Conservation (phyloP, 1,284 basidiomycete genomes). For the Ceratobasidium sp. region DNA sequence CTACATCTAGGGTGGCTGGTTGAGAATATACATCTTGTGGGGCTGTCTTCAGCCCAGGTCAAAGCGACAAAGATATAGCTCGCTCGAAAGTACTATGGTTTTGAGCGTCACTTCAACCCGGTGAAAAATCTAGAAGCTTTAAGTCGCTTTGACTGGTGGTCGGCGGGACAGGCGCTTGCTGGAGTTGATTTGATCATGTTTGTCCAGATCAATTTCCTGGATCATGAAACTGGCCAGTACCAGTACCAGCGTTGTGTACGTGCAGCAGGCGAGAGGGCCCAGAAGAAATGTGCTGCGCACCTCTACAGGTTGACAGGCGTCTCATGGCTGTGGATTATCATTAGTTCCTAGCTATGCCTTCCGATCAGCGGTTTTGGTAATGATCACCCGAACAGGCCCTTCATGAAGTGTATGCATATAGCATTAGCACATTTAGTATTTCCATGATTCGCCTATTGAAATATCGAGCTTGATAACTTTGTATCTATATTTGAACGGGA, state of each 20-base stretch:
- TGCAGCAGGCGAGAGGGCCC: background rate
- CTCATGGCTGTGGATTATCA: background rate
- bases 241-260: background rate
- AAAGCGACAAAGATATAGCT: background rate
- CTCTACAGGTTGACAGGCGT: background rate
- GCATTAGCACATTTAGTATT: no score
- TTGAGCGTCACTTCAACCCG: no score
- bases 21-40: background rate
- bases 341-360: background rate
- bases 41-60: background rate
- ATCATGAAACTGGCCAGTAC: background rate
- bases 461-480: no score
- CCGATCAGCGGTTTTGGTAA: background rate
- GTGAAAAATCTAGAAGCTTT: no score
- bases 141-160: no score
- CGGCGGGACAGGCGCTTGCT: no score
- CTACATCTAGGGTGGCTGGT: background rate
- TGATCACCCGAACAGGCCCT: no score
- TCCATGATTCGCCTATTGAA: no score
- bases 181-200: no score
- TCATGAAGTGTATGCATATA: no score
- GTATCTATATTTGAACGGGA: no score
- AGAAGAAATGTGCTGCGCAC: slow-evolving; percentile 13
- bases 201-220: background rate
- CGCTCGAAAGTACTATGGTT: no score